Base-by-base conservation (phyloP, 495 filamentous ascomycete genomes). In the Trichoderma erinaceum region DNA sequence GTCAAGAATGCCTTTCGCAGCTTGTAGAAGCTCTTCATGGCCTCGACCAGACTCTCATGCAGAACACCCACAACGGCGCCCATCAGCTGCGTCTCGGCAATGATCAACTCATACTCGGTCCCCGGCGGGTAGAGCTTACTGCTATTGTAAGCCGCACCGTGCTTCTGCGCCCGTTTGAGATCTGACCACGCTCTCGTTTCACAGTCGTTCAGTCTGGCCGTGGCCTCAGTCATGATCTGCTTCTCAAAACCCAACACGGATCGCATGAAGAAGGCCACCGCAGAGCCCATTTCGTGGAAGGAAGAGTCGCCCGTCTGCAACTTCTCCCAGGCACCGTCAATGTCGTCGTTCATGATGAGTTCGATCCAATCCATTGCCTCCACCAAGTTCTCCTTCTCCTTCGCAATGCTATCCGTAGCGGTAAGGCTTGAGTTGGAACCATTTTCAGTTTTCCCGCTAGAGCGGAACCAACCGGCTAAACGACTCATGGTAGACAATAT, bases 211-310 rank as follows among this genome's bases (percentile, higher is more conserved):
- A 99, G 84, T 65, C 85, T 82, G 64, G 87, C 86, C 21, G 87
- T 85, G 18, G 95, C 92, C 80, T 96, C 88, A 69, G 86, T 86
- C 91, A 99, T 96, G 67, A 96, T 82, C n/a, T 95, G 92, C 71
- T 93, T 91, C 77, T 99, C 95, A 73, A 97, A 96, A 6, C 96
- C 94, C 12, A 99, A 79, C 15, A 93, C 90, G 50, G 93, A 93
- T 70, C 86, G 83, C 73, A 99, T 88, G 71, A 98, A 97, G 41
- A 85, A 85, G 52, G 93, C 86, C 35, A 97, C 86, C 46, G 92
- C 91, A 73, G 88, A 81, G 10, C 91, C 95, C 25, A 97, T 83
- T 82, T 92, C 86, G 75, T 99, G 95, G 75, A 93, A 98, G n/a
- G 92, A 85, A n/a, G 95, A 98, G 63, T 83, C 79, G 21, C 89